Evolutionary conservation across 2,329 filamentous ascomycete species (phyloP).

Genomic region (Alternaria sp.): DNA sequence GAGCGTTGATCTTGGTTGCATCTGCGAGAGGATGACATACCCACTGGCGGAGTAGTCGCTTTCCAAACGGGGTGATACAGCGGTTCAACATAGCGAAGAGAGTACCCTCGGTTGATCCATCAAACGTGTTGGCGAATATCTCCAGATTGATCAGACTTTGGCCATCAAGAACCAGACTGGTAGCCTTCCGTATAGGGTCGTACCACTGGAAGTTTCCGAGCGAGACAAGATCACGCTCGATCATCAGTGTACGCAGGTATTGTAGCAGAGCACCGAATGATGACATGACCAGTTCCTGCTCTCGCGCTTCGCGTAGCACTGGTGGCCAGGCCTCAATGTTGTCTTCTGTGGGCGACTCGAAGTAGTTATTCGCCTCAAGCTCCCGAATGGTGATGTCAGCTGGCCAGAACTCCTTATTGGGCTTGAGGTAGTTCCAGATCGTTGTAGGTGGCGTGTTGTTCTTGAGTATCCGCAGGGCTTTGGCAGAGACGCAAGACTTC

Average conservation of each 20-base stretch:
- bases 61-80: slow-evolving; percentile 96
- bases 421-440: slow-evolving; percentile 93
- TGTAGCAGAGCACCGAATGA: slow-evolving; percentile 87
- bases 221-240: slow-evolving; percentile 85
- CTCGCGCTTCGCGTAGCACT: slow-evolving; percentile 72
- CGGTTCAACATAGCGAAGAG: slow-evolving; percentile 90
- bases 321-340: slow-evolving; percentile 78
- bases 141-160: slow-evolving; percentile 99
- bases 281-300: slow-evolving; percentile 87
- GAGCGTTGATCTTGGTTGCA: slow-evolving; percentile 86
- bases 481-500: slow-evolving; percentile 82
- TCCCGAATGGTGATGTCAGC: slow-evolving; percentile 83
- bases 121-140: slow-evolving; percentile 90
- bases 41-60: slow-evolving; percentile 95
- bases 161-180: slow-evolving; percentile 89
- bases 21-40: slow-evolving; percentile 94
- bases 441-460: slow-evolving; percentile 93
- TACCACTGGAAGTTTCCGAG: slow-evolving; percentile 93
- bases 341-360: slow-evolving; percentile 66
- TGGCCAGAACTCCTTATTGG: slow-evolving; percentile 88
- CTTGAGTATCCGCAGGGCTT: slow-evolving; percentile 89
- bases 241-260: slow-evolving; percentile 83
- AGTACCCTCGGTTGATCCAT: slow-evolving; percentile 84
- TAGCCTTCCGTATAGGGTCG: slow-evolving; percentile 87
- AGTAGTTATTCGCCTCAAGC: slow-evolving; percentile 81